Evolutionary conservation across 306 rosid genomes (phyloP), one percentile per base, ranked within the genome.

Genomic region (Pyrus betulifolia): DNA sequence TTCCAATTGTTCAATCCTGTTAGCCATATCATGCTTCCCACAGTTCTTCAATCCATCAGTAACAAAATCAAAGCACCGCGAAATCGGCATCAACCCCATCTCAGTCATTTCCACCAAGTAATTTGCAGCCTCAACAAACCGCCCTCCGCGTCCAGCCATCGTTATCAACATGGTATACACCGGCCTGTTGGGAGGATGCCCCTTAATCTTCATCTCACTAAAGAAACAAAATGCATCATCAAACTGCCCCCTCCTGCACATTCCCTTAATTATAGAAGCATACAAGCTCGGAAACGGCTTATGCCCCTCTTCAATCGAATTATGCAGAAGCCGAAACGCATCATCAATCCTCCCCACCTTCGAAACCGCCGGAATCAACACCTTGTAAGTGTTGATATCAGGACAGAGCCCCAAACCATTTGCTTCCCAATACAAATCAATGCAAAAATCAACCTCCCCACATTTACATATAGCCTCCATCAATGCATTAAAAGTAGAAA

Each of bases 221-320:
- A 92, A 92, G 72, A 94, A 94, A 77, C 98, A 90, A 64, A 92
- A 84, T 0, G 96, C 98, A 84, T 91, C 98, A 74, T 92, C 96
- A 80, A 94, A 94, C 70, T 85, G 96, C 8, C 96, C 96, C 55
- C 85, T 87, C 82, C 85, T 89, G 71, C 92, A 91, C 84, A 94
- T 75, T 30, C 89, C 95, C 82, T 94, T 92, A n/a, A 92, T 78
- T 40, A 94, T 77, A 0, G 93, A 90, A 0, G 97, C 97, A 77
- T 94, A 94, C 77, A 92, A 82, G 75, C 96, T 85, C 0, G 95
- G 98, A 74, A 90, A 90, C 8, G 98, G 97, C 31, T 42, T 78
- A 19, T 87, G 83, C 46, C 98, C 97, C 49, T 86, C 95, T 82
- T 92, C 95, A 5, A 84, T 58, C 19, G 88, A 84, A 70, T 88